Evolutionary conservation across 495 filamentous ascomycete genomes (phyloP).

Genomic region (Schizothecium vesticola): DNA sequence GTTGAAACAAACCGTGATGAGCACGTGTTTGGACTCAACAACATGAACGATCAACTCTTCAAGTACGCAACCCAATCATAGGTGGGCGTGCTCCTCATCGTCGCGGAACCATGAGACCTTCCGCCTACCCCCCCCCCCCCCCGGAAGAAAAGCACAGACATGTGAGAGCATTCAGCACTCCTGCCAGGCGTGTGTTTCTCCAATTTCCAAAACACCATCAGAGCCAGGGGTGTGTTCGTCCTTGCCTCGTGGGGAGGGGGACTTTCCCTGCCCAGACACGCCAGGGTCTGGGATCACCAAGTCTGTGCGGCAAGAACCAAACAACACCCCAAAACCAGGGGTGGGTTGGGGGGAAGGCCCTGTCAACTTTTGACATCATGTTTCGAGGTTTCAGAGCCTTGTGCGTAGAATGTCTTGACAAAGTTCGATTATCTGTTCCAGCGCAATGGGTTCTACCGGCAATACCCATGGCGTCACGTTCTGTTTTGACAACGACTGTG

Average conservation of each 20-base stretch:
- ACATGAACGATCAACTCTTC: not conserved
- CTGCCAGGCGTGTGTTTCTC: not conserved
- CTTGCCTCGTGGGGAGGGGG: not conserved
- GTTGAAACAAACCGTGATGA: not conserved
- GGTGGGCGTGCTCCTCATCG: not conserved
- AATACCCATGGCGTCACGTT: not conserved
- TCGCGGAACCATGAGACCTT: not conserved
- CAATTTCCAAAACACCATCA: not conserved
- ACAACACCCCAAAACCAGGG: not conserved
- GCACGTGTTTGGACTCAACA: not conserved
- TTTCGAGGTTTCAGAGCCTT: not conserved
- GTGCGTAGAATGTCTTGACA: not conserved
- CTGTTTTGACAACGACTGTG: not conserved
- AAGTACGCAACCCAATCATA: not conserved
- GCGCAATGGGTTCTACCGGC: too few species aligned
- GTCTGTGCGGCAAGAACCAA: not conserved
- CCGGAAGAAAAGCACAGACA: not conserved
- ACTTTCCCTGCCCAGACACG: not conserved
- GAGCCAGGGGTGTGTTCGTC: not conserved
- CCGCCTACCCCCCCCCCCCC: too few species aligned
- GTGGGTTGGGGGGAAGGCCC: too few species aligned
- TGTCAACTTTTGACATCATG: too few species aligned
- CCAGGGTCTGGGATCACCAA: not conserved
- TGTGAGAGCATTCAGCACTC: not conserved
- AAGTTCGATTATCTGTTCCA: not conserved